Evolutionary conservation across 2,329 filamentous ascomycete species (phyloP).

Genomic region (Fusarium penzigii): DNA sequence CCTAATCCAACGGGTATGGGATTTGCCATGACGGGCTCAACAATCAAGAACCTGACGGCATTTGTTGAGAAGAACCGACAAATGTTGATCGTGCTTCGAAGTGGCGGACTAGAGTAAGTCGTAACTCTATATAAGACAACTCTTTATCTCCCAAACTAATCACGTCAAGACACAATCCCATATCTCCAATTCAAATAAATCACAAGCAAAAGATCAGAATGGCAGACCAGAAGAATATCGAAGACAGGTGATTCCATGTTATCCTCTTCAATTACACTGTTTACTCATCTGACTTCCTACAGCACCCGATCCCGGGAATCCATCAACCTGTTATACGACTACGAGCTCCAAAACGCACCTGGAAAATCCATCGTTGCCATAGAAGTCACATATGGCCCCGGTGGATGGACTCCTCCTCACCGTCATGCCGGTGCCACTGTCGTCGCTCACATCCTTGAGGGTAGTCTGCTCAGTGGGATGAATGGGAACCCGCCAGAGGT

Average conservation of each 20-base stretch:
- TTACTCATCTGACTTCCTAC: neutral
- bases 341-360: conserved; percentile 13
- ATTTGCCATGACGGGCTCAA: neutral
- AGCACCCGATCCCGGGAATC: conserved; percentile 19
- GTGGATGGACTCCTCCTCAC: conserved; percentile 16
- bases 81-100: too few relatives aligned
- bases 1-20: neutral
- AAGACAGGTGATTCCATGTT: neutral
- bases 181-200: too few relatives aligned
- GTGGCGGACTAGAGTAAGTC: too few relatives aligned
- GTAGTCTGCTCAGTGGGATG: conserved; percentile 37
- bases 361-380: conserved; percentile 16
- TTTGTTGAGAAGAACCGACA: too few relatives aligned
- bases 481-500: conserved; percentile 45
- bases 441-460: conserved; percentile 4
- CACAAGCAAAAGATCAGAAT: neutral
- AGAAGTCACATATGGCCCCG: conserved; percentile 6
- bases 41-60: too few relatives aligned
- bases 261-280: neutral
- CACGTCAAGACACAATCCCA: too few relatives aligned
- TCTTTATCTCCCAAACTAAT: too few relatives aligned
- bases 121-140: too few relatives aligned
- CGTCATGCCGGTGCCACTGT: conserved; percentile 13
- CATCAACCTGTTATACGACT: conserved; percentile 9
- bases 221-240: neutral